Evolutionary conservation across 176 grass and related monocot genomes (phyloP).

Genomic region (Eremochloa ophiuroides): DNA sequence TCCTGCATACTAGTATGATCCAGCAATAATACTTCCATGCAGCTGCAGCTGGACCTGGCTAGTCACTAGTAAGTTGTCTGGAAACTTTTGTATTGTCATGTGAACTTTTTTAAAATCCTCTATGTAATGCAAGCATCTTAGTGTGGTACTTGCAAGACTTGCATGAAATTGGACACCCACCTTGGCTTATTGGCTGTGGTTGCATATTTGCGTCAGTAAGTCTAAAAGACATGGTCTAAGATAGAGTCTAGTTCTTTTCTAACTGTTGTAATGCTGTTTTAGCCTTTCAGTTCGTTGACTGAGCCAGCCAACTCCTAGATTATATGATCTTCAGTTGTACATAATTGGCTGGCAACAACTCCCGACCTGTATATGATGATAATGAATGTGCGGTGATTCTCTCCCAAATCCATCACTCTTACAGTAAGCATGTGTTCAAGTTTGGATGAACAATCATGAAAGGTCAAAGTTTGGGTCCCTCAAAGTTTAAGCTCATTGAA

Average conservation of each 20-base stretch:
- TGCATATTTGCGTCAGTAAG: background rate
- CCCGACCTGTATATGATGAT: no score
- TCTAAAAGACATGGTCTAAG: no score
- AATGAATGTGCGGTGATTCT: no score
- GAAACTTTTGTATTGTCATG: constrained; percentile 19
- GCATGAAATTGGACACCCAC: background rate
- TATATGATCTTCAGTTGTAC: no score
- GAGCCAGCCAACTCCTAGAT: no score
- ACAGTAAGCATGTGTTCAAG: background rate
- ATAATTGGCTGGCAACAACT: no score
- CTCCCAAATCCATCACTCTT: no score
- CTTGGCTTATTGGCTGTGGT: background rate
- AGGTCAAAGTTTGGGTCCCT: no score
- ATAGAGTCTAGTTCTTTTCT: no score
- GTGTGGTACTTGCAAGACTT: constrained; percentile 7
- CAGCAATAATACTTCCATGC: constrained; percentile 18
- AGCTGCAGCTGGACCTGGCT: constrained; percentile 3
- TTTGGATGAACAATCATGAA: background rate
- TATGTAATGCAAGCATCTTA: constrained; percentile 3
- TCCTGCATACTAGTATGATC: background rate
- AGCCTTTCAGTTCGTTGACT: no score
- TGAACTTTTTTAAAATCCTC: background rate
- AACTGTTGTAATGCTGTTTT: no score
- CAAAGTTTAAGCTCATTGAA: background rate
- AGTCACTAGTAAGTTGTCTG: background rate